A percentile compares a stretch with the other conserved stretches of the same genome.
Conservation (phyloP, 352 stramenopile species). For the Globisporangium cystogenes region DNA sequence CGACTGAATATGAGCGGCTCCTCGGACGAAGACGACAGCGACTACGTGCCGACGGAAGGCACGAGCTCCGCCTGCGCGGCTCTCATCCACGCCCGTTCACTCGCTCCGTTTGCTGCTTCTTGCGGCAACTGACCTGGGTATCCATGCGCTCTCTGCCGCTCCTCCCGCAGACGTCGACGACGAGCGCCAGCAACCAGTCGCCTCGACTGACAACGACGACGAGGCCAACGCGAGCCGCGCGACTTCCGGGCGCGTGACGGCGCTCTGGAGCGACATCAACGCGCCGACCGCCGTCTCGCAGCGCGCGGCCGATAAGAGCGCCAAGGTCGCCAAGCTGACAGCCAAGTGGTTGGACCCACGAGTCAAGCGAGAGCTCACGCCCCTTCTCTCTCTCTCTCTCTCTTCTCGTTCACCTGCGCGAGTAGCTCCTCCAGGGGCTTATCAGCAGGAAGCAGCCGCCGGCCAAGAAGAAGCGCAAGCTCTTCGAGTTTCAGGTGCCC, state of each 20-base stretch:
- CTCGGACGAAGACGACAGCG: slow-evolving; percentile 58
- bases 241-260: slow-evolving; percentile 20
- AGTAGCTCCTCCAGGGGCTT: slow-evolving; percentile 44
- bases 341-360: too few species aligned
- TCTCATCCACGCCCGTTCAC: not conserved
- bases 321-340: slow-evolving; percentile 25
- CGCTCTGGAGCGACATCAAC: slow-evolving; percentile 69
- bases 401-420: not conserved
- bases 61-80: not conserved
- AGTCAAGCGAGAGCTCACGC: too few species aligned
- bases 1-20: slow-evolving; percentile 44
- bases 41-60: slow-evolving; percentile 64
- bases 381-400: not conserved
- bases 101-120: not conserved
- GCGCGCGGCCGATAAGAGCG: slow-evolving; percentile 30
- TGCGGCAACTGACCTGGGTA: not conserved
- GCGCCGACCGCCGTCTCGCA: slow-evolving; percentile 48
- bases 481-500: slow-evolving; percentile 65
- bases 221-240: slow-evolving; percentile 9
- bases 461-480: slow-evolving; percentile 53
- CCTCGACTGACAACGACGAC: not conserved
- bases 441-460: slow-evolving; percentile 42
- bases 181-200: not conserved
- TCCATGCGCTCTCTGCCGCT: not conserved
- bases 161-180: not conserved